These are phyloP conservation scores for Patellifolia procumbens DNA, from an alignment of 179 eudicot species.

Conservation along the genomic window DNA sequence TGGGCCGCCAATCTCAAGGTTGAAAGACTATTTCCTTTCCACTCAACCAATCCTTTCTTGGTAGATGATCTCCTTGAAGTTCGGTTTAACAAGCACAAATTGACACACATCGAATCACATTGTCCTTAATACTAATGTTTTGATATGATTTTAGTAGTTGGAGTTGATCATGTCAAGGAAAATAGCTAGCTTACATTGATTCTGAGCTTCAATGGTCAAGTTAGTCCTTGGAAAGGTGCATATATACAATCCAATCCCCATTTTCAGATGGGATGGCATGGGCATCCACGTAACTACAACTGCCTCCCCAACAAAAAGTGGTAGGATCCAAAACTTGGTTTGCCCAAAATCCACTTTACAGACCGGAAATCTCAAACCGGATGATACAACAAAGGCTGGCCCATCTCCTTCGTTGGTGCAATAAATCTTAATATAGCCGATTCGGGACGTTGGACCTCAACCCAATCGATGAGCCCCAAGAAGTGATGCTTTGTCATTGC, in stretches of 20 bases:
- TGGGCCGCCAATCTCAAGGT: no score
- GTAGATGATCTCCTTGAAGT: no score
- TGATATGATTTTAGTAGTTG: neutral
- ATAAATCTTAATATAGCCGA: constrained; percentile 39
- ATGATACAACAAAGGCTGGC: constrained; percentile 50
- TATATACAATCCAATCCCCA: constrained; percentile 66
- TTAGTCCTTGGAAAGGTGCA: constrained; percentile 49
- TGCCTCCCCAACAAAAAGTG: constrained; percentile 66
- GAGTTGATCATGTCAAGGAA: neutral
- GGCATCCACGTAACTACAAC: constrained; percentile 70
- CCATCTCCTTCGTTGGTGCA: constrained; percentile 35
- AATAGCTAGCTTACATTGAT: constrained; percentile 44
- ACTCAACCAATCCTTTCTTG: no score
- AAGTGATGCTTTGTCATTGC: constrained; percentile 47
- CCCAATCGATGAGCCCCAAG: constrained; percentile 60
- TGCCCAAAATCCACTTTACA: constrained; percentile 51
- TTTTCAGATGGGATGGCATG: constrained; percentile 51
- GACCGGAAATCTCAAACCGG: constrained; percentile 54
- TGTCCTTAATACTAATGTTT: no score
- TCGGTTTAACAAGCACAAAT: no score
- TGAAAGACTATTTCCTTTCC: no score
- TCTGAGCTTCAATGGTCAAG: constrained; percentile 44
- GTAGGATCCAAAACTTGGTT: constrained; percentile 58
- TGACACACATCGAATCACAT: no score
- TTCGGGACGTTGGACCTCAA: constrained; percentile 53